These are phyloP conservation scores for Phellopilus nigrolimitatus DNA, from an alignment of 1,284 basidiomycete species.

Conservation along the genomic window DNA sequence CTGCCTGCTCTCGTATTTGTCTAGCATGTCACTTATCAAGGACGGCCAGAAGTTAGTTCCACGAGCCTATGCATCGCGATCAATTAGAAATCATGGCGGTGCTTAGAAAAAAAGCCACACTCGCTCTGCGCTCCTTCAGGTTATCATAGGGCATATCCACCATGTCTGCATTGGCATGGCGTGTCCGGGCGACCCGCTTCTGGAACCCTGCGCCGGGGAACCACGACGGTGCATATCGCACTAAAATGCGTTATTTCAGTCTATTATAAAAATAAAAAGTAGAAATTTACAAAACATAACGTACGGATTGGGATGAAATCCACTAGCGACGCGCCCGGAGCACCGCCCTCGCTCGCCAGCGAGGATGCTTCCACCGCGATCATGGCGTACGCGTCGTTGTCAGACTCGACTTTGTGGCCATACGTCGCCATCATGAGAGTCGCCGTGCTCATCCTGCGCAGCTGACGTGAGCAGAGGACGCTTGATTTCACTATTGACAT, in stretches of 20 bases:
- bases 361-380: slow-evolving; percentile 10
- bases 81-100: not conserved
- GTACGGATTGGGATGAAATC: slow-evolving; percentile 27
- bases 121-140: slow-evolving; percentile 7
- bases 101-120: not conserved
- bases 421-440: slow-evolving; percentile 12
- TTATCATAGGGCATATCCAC: slow-evolving; percentile 9
- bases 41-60: slow-evolving; percentile 7
- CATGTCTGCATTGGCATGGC: not conserved
- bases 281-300: not conserved
- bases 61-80: not conserved
- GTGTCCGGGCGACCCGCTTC: not conserved
- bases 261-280: not conserved
- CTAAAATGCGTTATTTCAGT: slow-evolving; percentile 7
- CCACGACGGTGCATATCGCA: slow-evolving; percentile 26
- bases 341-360: not conserved
- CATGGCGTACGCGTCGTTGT: slow-evolving; percentile 31
- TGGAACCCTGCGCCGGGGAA: slow-evolving; percentile 28
- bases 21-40: slow-evolving; percentile 8
- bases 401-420: slow-evolving; percentile 17
- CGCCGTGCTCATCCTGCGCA: slow-evolving; percentile 1
- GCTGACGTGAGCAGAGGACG: not conserved
- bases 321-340: slow-evolving; percentile 24
- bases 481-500: not conserved
- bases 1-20: slow-evolving; percentile 5